phyloP scores from a whole-genome alignment of 2,329 filamentous ascomycete species.

The Dothidotthia symphoricarpi region DNA sequence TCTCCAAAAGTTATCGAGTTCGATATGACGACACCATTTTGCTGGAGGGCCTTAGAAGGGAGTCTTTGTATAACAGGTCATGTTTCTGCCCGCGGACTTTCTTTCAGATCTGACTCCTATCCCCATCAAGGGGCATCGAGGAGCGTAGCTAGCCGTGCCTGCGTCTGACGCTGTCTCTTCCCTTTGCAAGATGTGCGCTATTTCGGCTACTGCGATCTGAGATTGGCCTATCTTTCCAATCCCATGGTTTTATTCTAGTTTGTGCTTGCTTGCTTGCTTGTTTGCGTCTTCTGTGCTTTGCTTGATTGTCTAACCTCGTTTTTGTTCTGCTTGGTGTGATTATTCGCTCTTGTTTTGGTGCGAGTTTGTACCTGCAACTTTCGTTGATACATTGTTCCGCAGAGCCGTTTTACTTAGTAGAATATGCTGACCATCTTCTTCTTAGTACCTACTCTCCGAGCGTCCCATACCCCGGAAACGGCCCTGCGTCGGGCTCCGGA shows the following conservation, averaged over 20 bases:
- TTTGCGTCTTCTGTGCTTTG: slow-evolving; percentile 20
- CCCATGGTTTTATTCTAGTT: slow-evolving; percentile 29
- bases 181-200: slow-evolving; percentile 22
- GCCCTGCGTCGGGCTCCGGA: too few relatives aligned
- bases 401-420: too few relatives aligned
- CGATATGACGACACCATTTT: slow-evolving; percentile 38
- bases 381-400: too few relatives aligned
- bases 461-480: too few relatives aligned
- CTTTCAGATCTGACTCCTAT: slow-evolving; percentile 30
- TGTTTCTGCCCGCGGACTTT: slow-evolving; percentile 33
- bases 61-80: slow-evolving; percentile 42
- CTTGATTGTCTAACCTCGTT: slow-evolving; percentile 21
- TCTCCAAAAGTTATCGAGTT: slow-evolving; percentile 42
- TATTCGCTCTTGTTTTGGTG: slow-evolving; percentile 5
- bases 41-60: slow-evolving; percentile 36
- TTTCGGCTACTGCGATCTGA: slow-evolving; percentile 29
- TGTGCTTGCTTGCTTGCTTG: slow-evolving; percentile 30
- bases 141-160: slow-evolving; percentile 40
- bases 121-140: slow-evolving; percentile 29
- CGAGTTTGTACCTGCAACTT: slow-evolving; percentile 1
- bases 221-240: slow-evolving; percentile 42
- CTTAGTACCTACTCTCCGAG: too few relatives aligned
- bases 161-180: slow-evolving; percentile 34
- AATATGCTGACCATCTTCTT: too few relatives aligned
- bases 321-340: slow-evolving; percentile 3